Evolutionary conservation across 2,329 filamentous ascomycete genomes (phyloP), one percentile per base, ranked within the genome.

Genomic region (Cladosporium sp.): DNA sequence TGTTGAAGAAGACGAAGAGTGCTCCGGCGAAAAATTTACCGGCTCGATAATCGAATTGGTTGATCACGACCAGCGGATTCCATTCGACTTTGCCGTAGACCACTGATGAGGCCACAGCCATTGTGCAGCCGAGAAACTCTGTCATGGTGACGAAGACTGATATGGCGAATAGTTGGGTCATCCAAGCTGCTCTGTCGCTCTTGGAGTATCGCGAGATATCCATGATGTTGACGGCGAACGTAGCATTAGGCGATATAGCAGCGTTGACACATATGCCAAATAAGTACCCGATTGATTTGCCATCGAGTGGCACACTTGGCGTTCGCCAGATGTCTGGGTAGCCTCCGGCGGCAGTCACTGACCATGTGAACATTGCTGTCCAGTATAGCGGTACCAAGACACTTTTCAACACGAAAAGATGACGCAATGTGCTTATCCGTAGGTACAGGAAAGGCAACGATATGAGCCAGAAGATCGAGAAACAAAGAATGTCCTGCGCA

Each of bases 331-430:
- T 1, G 92, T 92, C 1, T 93, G 93, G 66, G 93, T 85, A 0
- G 92, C 93, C 52, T 92, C 87, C 38, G 93, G 93, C 32, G 90
- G 87, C 44, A 91, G 88, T 36, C 1, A 96, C 84, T 2, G 92
- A 87, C 93, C 93, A 97, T 74, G 92, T 90, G 77, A 97, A 91
- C 78, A 95, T 95, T 18, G 91, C 87, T 60, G 97, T 83, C 60
- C 91, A 92, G 21, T 92, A 92, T 41, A 85, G 84, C 0, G 93
- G 93, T 0, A 95, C 93, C 67, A 96, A 86, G 74, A 88, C 91
- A 0, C 93, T 88, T 80, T 97, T 97, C 74, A 92, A 90, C 0
- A 93, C 97, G 80, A 97, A 97, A 5, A 96, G 82, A 76, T 97
- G 93, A 54, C 93, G 88, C 73, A 96, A 89, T 79, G 94, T 87